Evolutionary conservation across 768 basidiomycete genomes (phyloP).

Genomic region (Lactifluus volemus): DNA sequence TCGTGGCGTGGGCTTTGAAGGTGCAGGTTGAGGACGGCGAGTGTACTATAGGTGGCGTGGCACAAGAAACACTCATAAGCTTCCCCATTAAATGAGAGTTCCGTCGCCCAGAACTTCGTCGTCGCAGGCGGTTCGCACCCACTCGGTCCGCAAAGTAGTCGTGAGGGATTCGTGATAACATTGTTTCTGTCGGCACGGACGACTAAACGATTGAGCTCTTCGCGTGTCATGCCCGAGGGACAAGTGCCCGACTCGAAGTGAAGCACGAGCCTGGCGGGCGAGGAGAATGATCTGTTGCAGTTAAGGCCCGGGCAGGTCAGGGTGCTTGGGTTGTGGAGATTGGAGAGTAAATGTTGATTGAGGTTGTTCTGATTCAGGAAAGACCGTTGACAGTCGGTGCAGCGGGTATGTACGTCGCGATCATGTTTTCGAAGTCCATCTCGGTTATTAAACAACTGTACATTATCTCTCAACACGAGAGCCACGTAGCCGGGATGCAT

Average conservation of each 20-base stretch:
- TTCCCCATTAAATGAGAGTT: constrained; percentile 32
- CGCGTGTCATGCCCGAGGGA: constrained; percentile 38
- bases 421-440: constrained; percentile 12
- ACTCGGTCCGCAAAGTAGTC: background rate
- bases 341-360: constrained; percentile 44
- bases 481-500: background rate
- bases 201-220: constrained; percentile 15
- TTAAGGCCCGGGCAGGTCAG: constrained; percentile 31
- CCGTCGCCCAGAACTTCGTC: constrained; percentile 26
- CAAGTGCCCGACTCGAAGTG: constrained; percentile 60
- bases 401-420: constrained; percentile 29
- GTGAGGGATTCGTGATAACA: background rate
- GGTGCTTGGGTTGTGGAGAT: constrained; percentile 36
- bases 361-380: constrained; percentile 38
- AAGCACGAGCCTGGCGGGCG: constrained; percentile 30
- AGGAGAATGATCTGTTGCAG: constrained; percentile 43
- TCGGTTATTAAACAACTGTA: background rate
- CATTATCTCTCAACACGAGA: background rate
- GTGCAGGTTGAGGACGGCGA: constrained; percentile 49
- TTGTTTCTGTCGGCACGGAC: constrained; percentile 2
- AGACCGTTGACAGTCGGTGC: constrained; percentile 33
- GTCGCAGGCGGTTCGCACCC: background rate
- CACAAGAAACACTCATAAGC: constrained; percentile 60
- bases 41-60: constrained; percentile 30
- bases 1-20: constrained; percentile 42